These are phyloP conservation scores for Bertia moriformis DNA, from an alignment of 2,329 filamentous ascomycete species.

Conservation along the genomic window DNA sequence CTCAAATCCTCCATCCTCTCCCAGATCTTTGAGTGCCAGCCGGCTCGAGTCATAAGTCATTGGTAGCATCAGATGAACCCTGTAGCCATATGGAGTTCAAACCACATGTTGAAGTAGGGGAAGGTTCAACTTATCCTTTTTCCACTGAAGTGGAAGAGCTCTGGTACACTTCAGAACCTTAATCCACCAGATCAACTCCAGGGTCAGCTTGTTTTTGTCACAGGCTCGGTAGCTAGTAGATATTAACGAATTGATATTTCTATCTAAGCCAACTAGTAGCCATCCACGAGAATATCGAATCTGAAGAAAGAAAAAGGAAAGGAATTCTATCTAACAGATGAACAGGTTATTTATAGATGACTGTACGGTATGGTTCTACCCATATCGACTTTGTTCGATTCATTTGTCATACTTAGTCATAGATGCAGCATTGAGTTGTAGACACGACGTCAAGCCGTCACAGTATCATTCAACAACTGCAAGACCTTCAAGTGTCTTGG, in stretches of 20 bases:
- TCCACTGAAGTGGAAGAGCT: neutral
- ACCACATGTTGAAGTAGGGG: constrained; percentile 8
- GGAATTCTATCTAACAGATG: no score
- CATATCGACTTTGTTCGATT: no score
- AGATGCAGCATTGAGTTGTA: no score
- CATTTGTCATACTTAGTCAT: no score
- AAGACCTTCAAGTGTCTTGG: no score
- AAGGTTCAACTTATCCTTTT: neutral
- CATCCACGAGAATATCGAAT: neutral
- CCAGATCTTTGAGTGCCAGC: constrained; percentile 10
- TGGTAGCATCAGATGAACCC: constrained; percentile 8
- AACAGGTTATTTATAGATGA: no score
- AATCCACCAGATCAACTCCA: neutral
- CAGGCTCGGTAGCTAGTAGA: neutral
- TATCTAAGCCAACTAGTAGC: neutral
- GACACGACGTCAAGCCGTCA: no score
- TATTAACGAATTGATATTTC: neutral
- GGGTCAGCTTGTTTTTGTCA: neutral
- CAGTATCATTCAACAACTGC: no score
- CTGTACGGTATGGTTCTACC: no score
- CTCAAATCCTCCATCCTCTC: constrained; percentile 10
- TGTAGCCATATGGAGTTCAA: constrained; percentile 8
- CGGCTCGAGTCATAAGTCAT: constrained; percentile 13
- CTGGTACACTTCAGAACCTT: neutral
- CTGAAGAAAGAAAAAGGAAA: no score